Percentiles rank a stretch among this genome's conserved stretches.
Conservation (phyloP, 2,329 filamentous ascomycete species). For the Colletotrichum australisinense region DNA sequence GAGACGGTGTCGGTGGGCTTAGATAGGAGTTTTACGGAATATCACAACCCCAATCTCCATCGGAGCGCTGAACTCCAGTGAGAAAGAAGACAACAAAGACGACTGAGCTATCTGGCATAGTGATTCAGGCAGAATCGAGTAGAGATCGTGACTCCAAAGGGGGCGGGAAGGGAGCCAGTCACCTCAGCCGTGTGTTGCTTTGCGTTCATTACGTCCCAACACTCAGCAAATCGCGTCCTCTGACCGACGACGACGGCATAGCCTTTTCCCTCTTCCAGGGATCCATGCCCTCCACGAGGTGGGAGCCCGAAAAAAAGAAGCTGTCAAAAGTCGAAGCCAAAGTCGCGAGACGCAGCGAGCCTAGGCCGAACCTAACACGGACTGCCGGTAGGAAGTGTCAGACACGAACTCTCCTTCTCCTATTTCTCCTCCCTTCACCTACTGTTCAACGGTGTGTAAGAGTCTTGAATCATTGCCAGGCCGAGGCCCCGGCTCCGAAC, state of each 20-base stretch:
- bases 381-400: not conserved
- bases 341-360: not conserved
- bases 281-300: not conserved
- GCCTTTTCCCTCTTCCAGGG: not conserved
- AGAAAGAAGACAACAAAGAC: not conserved
- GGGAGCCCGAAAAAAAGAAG: not conserved
- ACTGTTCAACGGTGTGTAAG: not conserved
- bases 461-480: not conserved
- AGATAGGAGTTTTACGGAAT: conserved; percentile 36
- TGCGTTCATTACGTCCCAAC: too few relatives aligned
- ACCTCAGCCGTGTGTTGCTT: not conserved
- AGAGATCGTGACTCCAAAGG: not conserved
- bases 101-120: not conserved
- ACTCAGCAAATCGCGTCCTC: not conserved
- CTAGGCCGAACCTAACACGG: not conserved
- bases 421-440: not conserved
- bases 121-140: not conserved
- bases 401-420: not conserved
- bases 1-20: conserved; percentile 24
- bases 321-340: conserved; percentile 4
- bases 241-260: not conserved
- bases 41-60: conserved; percentile 13
- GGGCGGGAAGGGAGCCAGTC: too few relatives aligned
- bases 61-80: not conserved
- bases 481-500: conserved; percentile 18